These are phyloP conservation scores for Barnettozyma botsteinii DNA, from an alignment of 805 yeast species.

Conservation along the genomic window DNA sequence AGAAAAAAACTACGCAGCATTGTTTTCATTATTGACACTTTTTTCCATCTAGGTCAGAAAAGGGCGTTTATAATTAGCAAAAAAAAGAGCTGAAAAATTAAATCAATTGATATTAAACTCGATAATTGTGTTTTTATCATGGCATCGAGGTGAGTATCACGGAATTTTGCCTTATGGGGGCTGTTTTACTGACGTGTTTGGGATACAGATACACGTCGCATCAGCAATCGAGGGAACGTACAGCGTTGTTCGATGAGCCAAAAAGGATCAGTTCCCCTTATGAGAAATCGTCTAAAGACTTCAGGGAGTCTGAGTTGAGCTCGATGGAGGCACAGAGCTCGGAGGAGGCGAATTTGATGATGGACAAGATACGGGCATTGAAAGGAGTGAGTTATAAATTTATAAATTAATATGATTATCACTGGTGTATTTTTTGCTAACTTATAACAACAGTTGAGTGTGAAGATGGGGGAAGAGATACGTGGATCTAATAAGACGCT, in stretches of 20 bases:
- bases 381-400: constrained; percentile 34
- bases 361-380: constrained; percentile 46
- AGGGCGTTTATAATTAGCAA: too few relatives aligned
- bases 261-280: constrained; percentile 38
- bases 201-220: constrained; percentile 11
- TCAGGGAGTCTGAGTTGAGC: constrained; percentile 47
- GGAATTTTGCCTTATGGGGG: too few relatives aligned
- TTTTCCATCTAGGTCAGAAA: too few relatives aligned
- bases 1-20: too few relatives aligned
- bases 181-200: too few relatives aligned
- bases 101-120: too few relatives aligned
- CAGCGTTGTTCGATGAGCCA: constrained; percentile 23
- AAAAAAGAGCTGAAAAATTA: too few relatives aligned
- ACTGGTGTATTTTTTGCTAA: too few relatives aligned
- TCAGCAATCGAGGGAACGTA: constrained; percentile 12
- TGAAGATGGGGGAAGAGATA: constrained; percentile 62
- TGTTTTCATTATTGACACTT: too few relatives aligned
- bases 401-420: too few relatives aligned
- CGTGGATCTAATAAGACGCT: constrained; percentile 45
- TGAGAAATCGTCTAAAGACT: constrained; percentile 33
- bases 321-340: constrained; percentile 64
- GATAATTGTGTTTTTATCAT: not conserved
- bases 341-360: constrained; percentile 49
- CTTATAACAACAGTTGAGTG: constrained; percentile 32
- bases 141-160: constrained; percentile 9